Evolutionary conservation across 2,329 filamentous ascomycete genomes (phyloP), one percentile per base, ranked within the genome.

Genomic region (Stagonosporopsis rhizophila): DNA sequence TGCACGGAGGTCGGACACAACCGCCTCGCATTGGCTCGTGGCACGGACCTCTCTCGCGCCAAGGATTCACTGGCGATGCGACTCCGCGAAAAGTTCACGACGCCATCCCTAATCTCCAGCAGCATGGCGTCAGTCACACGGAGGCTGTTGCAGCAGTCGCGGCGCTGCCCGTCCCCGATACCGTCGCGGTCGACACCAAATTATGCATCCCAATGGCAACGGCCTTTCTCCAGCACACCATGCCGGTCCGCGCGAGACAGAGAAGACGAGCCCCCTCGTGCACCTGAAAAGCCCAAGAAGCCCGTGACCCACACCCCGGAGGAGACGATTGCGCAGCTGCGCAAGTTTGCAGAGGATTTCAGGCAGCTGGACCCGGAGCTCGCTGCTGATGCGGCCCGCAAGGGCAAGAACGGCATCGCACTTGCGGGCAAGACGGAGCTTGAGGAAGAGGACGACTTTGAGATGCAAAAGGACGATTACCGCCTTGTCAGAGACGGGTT

Each of bases 101-200:
- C 61, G 37, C 44, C 58, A 60, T 59, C 52, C 49, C 35, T 34
- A 52, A 48, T 47, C 39, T 14, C 40, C 56, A 52, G 48, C 71
- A 71, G 32, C 53, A 76, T 76, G 73, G 71, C 73, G 51, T 73
- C 72, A 62, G 65, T 70, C 69, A 63, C 71, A 60, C 68, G 69
- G 55, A 61, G 72, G 40, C 56, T 75, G 62, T 61, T 75, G 2
- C 56, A 72, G 56, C 62, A 67, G 48, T 69, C 73, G 38, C 64
- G 66, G 39, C 65, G 67, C 61, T 69, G 67, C 51, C 56, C 71
- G 11, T 62, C 62, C n/a, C 52, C 66, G 44, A 63, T 71, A 64
- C 44, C 60, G 3, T 46, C 61, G 5, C 68, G 61, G 27, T 55
- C 53, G 38, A 34, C 52, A 37, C 42, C 68, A 2, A 62, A 50